These are phyloP conservation scores for Kandelia obovata DNA, from an alignment of 345 rosid species.

Conservation along the genomic window DNA sequence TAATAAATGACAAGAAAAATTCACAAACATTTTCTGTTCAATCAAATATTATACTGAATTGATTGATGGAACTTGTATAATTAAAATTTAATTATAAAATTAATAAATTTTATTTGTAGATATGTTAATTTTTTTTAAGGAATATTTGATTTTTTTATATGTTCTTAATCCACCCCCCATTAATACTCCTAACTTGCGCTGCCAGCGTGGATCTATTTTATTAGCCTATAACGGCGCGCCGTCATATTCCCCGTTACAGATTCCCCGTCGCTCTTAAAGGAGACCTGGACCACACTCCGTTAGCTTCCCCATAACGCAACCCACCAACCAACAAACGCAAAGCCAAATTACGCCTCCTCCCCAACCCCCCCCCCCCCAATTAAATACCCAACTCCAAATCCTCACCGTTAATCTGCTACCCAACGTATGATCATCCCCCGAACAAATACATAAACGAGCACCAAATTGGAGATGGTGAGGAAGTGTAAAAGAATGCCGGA, in stretches of 20 bases:
- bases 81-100: too few relatives aligned
- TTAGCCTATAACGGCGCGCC: conserved; percentile 71
- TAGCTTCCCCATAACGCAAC: conserved; percentile 40
- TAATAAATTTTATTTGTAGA: too few relatives aligned
- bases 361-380: too few relatives aligned
- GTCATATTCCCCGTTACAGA: conserved; percentile 62
- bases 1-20: too few relatives aligned
- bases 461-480: neutral
- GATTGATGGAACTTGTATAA: too few relatives aligned
- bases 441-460: neutral
- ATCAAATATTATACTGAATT: too few relatives aligned
- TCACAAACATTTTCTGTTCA: too few relatives aligned
- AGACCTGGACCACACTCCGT: conserved; percentile 41
- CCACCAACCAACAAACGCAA: neutral
- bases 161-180: too few relatives aligned
- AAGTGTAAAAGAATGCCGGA: conserved; percentile 25
- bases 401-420: neutral
- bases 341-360: neutral
- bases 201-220: too few relatives aligned
- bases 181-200: too few relatives aligned
- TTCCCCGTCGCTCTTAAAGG: conserved; percentile 56
- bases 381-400: neutral
- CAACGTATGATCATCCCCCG: neutral
- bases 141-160: too few relatives aligned
- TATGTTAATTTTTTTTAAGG: too few relatives aligned